phyloP scores from a whole-genome alignment of 768 basidiomycete genomes.

The Pulveroboletus ravenelii region DNA sequence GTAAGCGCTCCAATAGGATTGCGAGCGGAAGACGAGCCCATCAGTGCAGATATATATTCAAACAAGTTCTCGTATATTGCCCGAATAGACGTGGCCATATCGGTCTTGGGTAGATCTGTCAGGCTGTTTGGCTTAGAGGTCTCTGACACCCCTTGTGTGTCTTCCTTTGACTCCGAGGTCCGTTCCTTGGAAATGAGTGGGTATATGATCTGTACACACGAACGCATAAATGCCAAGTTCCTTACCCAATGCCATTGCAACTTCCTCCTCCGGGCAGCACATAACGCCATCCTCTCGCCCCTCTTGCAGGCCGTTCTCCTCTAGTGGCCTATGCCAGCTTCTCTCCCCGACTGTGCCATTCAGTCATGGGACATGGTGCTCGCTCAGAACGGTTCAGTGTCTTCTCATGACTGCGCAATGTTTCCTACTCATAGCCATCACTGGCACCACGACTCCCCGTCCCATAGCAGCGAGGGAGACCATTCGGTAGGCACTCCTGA shows the following conservation, averaged over 20 bases:
- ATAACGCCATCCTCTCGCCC: conserved; percentile 19
- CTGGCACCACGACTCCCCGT: conserved; percentile 20
- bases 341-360: conserved; percentile 23
- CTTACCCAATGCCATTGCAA: conserved; percentile 30
- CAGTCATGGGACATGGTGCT: conserved; percentile 34
- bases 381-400: conserved; percentile 36
- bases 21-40: conserved; percentile 10
- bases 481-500: conserved; percentile 21
- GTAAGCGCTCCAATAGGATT: conserved; percentile 30
- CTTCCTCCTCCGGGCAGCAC: conserved; percentile 23
- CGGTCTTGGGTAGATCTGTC: conserved; percentile 34
- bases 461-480: conserved; percentile 26
- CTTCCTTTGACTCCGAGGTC: conserved; percentile 38
- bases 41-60: conserved; percentile 21
- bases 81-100: conserved; percentile 30
- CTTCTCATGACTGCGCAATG: conserved; percentile 33
- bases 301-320: conserved; percentile 18
- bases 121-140: conserved; percentile 28
- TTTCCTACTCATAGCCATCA: conserved; percentile 29
- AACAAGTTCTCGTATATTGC: conserved; percentile 30
- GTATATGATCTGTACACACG: conserved; percentile 35
- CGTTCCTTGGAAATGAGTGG: conserved; percentile 38
- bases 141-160: conserved; percentile 35
- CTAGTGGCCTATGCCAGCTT: conserved; percentile 29
- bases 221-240: conserved; percentile 35